Evolutionary conservation across 139 green algal species (phyloP), one percentile per base, ranked within the genome.

Genomic region (Asterochloris sp.): DNA sequence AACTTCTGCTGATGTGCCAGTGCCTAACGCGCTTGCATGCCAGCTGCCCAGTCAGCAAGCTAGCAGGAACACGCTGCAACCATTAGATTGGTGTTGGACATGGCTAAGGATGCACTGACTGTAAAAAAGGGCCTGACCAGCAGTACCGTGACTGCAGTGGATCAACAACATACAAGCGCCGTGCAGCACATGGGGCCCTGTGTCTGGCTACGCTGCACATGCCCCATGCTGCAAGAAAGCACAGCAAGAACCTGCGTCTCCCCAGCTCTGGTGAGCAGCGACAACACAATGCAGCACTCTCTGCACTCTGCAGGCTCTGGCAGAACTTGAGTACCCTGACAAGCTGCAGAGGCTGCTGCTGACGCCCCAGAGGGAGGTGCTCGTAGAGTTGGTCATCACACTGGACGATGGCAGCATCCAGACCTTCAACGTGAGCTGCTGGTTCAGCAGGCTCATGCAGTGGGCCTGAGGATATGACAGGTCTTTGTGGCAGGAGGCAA

Each of bases 331-430:
- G 26, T 87, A 85, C 61, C 84, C 84, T 6, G 78, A 77, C n/a
- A 83, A 84, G 73, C 78, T 98, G 64, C 91, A 95, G 82, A 91
- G 88, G 78, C 80, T 97, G 77, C 90, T 98, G 76, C 86, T 98
- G 6, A 94, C 91, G 1, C 93, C 94, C 19, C 85, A 90, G 82
- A 83, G 85, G 0, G 90, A 97, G 82, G 87, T 86, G 16, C 74
- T 88, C 14, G 93, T 97, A 28, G 92, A 97, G 85, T 88, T 98
- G 62, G 92, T 94, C 61, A 88, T 98, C 83, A 86, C 93, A 64
- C 85, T 87, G 62, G 92, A 96, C 82, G 89, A 87, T 73, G 91
- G 91, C 0, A 89, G 95, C 79, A 93, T 96, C 74, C 86, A 92
- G n/a, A 90, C 88, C 38, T 97, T 93, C 86, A 86, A 89, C 13